phyloP scores from a whole-genome alignment of 441 rosid genomes.

The Populus hybrid region DNA sequence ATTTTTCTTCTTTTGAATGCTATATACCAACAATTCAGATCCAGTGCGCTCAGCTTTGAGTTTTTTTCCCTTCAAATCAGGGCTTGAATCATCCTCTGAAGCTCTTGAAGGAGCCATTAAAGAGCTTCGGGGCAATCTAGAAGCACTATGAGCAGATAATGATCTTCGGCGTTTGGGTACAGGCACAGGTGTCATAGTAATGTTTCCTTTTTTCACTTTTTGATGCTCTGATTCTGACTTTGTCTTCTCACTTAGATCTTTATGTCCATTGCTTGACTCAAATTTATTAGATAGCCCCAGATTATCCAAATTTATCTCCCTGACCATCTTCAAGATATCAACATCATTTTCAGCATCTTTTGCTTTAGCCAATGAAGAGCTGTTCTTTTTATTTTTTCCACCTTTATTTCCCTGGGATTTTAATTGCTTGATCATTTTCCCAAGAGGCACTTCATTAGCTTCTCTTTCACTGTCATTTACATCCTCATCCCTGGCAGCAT shows the following conservation, averaged over 20 bases:
- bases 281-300: constrained; percentile 50
- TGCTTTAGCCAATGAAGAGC: constrained; percentile 40
- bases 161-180: constrained; percentile 84
- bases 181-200: constrained; percentile 40
- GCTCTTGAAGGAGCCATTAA: constrained; percentile 31
- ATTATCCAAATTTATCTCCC: constrained; percentile 86
- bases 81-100: constrained; percentile 36
- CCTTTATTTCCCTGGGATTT: constrained; percentile 66
- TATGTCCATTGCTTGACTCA: constrained; percentile 86
- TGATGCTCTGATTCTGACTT: constrained; percentile 43
- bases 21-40: constrained; percentile 41
- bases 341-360: constrained; percentile 65
- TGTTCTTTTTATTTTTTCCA: constrained; percentile 54
- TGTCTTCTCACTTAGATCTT: constrained; percentile 40
- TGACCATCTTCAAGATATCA: constrained; percentile 87
- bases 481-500: constrained; percentile 44
- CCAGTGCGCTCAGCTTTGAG: constrained; percentile 31
- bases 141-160: constrained; percentile 55
- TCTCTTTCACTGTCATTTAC: constrained; percentile 61
- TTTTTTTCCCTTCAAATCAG: constrained; percentile 39
- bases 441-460: constrained; percentile 78
- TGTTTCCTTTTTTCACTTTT: constrained; percentile 57
- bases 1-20: constrained; percentile 40
- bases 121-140: constrained; percentile 44
- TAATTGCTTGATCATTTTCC: constrained; percentile 68